Conservation (phyloP, 305 asterid species). For the Rubia tinctorum region DNA sequence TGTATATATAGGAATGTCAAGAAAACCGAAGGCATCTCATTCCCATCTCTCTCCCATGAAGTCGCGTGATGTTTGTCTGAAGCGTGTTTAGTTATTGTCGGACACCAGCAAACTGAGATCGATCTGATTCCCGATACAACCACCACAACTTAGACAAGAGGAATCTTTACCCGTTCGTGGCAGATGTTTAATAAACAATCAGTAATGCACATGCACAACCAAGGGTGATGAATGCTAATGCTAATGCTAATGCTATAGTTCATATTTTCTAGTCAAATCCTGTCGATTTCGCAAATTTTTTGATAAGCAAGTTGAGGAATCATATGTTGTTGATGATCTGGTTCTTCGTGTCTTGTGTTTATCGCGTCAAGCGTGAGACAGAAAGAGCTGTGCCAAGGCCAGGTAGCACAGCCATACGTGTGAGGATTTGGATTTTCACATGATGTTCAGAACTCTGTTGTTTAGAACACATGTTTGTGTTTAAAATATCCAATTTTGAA, state of each 20-base stretch:
- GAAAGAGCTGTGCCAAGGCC: constrained; percentile 2
- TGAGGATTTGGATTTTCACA: background rate
- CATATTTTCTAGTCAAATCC: background rate
- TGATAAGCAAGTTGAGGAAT: background rate
- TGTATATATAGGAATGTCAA: background rate
- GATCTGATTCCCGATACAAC: too few relatives aligned
- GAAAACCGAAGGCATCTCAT: constrained; percentile 11
- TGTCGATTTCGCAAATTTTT: background rate
- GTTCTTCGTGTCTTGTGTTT: background rate
- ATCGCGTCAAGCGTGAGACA: background rate
- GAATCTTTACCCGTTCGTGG: constrained; percentile 14
- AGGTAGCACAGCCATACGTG: background rate
- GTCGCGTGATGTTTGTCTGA: background rate
- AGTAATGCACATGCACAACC: background rate
- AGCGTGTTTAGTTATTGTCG: constrained; percentile 5
- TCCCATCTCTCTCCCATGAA: background rate
- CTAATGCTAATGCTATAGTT: background rate
- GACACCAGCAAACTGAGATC: background rate
- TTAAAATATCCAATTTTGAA: too few relatives aligned
- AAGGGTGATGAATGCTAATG: background rate
- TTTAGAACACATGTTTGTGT: too few relatives aligned
- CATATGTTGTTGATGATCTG: background rate
- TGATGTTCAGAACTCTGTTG: background rate
- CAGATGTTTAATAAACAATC: background rate
- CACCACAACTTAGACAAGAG: background rate